Evolutionary conservation across 495 filamentous ascomycete genomes (phyloP), one percentile per base, ranked within the genome.

Genomic region (Hypoxylon lenormandii): DNA sequence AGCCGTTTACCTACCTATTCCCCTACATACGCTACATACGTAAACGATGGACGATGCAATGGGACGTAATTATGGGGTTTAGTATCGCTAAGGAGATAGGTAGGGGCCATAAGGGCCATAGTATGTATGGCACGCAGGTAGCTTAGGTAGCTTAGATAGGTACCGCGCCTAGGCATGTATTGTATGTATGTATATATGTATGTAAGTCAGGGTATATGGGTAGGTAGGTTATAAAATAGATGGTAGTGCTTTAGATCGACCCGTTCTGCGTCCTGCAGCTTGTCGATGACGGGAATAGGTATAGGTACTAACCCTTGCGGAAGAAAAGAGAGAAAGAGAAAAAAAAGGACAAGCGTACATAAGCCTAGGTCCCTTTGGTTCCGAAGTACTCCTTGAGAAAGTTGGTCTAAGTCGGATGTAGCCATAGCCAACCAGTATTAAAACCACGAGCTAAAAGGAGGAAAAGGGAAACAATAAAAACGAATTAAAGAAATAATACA

Each of bases 11-110:
- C 55, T 62, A 50, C 21, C 60, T 59, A 54, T 66, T 72, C 63
- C 71, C 71, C 66, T 69, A 61, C 55, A 67, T 58, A 69, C 65
- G 67, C 30, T 60, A 62, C 40, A 48, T 58, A 69, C 65, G 67
- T 62, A 72, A 66, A 66, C 57, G 65, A 69, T 61, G 43, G 38
- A 59, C 52, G 56, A 72, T 72, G 67, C 72, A 70, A 72, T 66
- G 72, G 64, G 70, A 73, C 69, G 49, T 55, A 70, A 67, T 69
- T 73, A 75, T 73, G 73, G 73, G 58, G 53, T 64, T 33, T 33
- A 69, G 51, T 63, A 72, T 69, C 66, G 73, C 64, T 73, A 64
- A 71, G 60, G 64, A 72, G 66, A 70, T 64, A 72, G 69, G 64
- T 73, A 66, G 52, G 65, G 57, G 52, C 33, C 46, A 56, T 51